Evolutionary conservation across 1,284 basidiomycete species (phyloP).

Genomic region (Pisolithus thermaeus): DNA sequence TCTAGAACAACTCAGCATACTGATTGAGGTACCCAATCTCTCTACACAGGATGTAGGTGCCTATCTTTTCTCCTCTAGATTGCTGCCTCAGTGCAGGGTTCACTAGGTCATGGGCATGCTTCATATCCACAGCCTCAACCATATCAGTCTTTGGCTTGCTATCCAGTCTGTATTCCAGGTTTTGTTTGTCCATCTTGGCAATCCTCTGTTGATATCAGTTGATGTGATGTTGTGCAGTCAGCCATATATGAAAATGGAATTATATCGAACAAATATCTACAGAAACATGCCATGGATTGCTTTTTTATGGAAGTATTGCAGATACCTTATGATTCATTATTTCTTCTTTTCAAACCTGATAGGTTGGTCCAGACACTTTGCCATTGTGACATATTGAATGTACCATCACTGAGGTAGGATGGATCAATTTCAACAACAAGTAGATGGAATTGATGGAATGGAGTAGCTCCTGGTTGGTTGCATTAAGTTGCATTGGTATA

Average conservation of each 20-base stretch:
- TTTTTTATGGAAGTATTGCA: constrained; percentile 64
- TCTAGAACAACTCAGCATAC: constrained; percentile 46
- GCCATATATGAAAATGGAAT: constrained; percentile 52
- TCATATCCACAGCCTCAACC: constrained; percentile 37
- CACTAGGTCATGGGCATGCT: constrained; percentile 47
- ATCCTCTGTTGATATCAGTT: constrained; percentile 3
- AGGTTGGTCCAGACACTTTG: constrained; percentile 28
- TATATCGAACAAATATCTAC: constrained; percentile 46
- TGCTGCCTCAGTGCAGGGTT: neutral
- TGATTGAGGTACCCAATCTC: constrained; percentile 42
- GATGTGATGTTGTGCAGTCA: constrained; percentile 34
- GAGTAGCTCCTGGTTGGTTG: no score
- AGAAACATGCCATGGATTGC: constrained; percentile 54
- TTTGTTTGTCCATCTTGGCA: constrained; percentile 14
- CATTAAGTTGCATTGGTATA: no score
- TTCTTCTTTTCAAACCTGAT: constrained; percentile 33
- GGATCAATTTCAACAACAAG: no score
- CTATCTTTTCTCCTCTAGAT: neutral
- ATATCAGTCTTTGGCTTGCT: constrained; percentile 43
- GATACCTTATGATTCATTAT: constrained; percentile 41
- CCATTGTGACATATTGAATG: constrained; percentile 41
- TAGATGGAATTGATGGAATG: no score
- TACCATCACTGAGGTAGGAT: no score
- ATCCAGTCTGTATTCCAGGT: constrained; percentile 60
- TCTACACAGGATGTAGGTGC: constrained; percentile 55